Percentiles rank a stretch among this genome's conserved stretches.
These are phyloP conservation scores for Cryoendolithus antarcticus DNA, from an alignment of 2,329 filamentous ascomycete species.

Conservation along the genomic window DNA sequence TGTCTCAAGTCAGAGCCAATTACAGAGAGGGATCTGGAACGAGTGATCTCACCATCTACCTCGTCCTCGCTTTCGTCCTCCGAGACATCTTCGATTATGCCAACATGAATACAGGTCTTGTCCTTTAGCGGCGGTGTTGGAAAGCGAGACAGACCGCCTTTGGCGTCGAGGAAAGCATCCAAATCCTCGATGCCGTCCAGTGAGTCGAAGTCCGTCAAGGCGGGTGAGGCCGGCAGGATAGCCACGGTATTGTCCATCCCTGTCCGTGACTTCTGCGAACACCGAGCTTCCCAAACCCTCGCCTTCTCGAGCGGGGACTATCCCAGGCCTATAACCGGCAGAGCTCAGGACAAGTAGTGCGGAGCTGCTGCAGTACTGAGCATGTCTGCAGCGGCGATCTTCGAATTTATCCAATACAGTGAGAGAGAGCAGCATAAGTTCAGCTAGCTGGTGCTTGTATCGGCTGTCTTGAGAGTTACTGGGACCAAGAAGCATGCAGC, in stretches of 20 bases:
- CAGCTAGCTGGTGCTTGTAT: too few relatives aligned
- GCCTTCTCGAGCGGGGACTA: too few relatives aligned
- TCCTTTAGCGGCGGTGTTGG: conserved; percentile 18
- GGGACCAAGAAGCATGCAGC: too few relatives aligned
- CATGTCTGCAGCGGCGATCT: too few relatives aligned
- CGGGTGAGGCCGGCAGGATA: conserved; percentile 16
- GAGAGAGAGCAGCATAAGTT: too few relatives aligned
- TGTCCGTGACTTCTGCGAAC: conserved; percentile 1
- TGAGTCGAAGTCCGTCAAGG: conserved; percentile 19
- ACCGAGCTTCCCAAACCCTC: too few relatives aligned
- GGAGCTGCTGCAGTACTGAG: too few relatives aligned
- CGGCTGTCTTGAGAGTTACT: too few relatives aligned
- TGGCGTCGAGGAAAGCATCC: conserved; percentile 19
- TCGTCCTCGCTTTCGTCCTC: conserved; percentile 10
- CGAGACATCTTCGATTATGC: conserved; percentile 6
- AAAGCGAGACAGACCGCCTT: conserved; percentile 17
- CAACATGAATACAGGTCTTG: conserved; percentile 1
- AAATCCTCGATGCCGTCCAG: conserved; percentile 20
- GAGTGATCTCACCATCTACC: conserved; percentile 3
- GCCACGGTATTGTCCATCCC: conserved; percentile 3
- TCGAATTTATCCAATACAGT: too few relatives aligned
- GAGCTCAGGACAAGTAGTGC: too few relatives aligned
- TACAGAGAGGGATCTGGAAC: not conserved
- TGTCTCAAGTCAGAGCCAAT: conserved; percentile 4
- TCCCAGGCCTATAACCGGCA: too few relatives aligned